A percentile compares a stretch with the other conserved stretches of the same genome.
phyloP scores from a whole-genome alignment of 192 early-diverging fungal genomes.

The Dissophora globulifera region DNA sequence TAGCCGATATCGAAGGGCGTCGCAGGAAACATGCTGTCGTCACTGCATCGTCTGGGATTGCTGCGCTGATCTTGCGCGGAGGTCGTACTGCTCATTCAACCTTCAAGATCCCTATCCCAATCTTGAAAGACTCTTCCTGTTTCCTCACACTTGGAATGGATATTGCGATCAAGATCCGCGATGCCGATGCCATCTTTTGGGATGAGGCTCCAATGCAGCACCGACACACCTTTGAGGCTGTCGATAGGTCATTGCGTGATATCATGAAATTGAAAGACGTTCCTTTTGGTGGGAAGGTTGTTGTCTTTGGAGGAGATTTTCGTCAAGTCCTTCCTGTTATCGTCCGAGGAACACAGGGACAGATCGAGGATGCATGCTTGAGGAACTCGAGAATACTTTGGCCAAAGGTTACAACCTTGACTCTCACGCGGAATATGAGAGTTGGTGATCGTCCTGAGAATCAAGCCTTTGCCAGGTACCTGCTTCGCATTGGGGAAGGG shows the following conservation, averaged over 20 bases:
- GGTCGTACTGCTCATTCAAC: constrained; percentile 36
- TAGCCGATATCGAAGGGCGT: constrained; percentile 1
- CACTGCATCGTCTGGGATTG: constrained; percentile 41
- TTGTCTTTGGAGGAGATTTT: constrained; percentile 52
- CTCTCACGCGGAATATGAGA: not conserved
- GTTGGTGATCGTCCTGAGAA: not conserved
- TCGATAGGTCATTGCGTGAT: constrained; percentile 18
- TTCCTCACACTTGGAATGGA: constrained; percentile 1
- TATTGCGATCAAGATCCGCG: not conserved
- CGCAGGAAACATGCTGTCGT: constrained; percentile 9
- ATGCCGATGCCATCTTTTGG: constrained; percentile 41
- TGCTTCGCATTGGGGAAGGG: not conserved
- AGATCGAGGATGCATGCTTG: constrained; percentile 1
- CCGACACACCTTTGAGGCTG: constrained; percentile 24
- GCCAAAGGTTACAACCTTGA: not conserved
- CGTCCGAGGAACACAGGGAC: not conserved
- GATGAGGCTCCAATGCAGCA: constrained; percentile 48
- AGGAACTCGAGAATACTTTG: not conserved
- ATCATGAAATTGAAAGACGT: constrained; percentile 4
- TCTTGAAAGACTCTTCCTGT: constrained; percentile 10
- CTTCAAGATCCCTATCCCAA: constrained; percentile 45
- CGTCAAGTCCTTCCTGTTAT: constrained; percentile 37
- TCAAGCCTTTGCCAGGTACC: not conserved
- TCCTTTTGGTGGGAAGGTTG: constrained; percentile 16
- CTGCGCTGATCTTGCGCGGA: constrained; percentile 32